Percentiles rank a stretch among this genome's conserved stretches.
Conservation (phyloP, 495 filamentous ascomycete genomes). For the Penicillium crystallinum region DNA sequence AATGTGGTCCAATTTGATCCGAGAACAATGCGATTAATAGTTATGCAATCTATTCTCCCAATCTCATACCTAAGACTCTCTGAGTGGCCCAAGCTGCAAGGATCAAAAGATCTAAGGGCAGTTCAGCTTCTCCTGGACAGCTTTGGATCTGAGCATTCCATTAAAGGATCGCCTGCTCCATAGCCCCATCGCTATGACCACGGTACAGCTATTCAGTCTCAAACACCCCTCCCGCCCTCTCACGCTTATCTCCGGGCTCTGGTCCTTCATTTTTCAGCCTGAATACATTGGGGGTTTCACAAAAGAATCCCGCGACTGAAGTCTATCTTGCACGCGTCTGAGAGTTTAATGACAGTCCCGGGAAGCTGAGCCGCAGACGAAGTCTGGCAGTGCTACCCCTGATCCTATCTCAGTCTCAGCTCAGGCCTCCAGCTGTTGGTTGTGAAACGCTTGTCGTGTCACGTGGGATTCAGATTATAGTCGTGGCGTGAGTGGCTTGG, state of each 20-base stretch:
- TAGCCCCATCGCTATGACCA: neutral
- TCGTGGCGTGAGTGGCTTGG: neutral
- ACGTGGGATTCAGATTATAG: neutral
- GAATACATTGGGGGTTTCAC: neutral
- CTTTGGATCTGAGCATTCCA: neutral
- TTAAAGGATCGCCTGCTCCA: neutral
- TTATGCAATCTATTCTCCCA: neutral
- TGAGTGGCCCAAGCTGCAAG: neutral
- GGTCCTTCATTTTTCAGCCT: neutral
- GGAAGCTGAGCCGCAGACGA: neutral
- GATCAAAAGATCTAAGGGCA: neutral
- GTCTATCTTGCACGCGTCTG: neutral
- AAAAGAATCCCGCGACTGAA: neutral
- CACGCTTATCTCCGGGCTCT: neutral
- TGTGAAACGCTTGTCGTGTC: slow-evolving; percentile 5
- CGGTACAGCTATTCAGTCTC: neutral
- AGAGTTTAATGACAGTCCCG: slow-evolving; percentile 5
- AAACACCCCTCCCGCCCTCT: neutral
- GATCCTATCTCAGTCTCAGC: slow-evolving; percentile 1
- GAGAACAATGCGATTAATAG: neutral
- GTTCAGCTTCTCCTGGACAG: neutral
- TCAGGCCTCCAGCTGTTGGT: neutral
- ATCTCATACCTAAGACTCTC: too few species aligned
- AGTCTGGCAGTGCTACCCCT: neutral
- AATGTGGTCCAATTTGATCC: neutral